Base-by-base conservation (phyloP, 2,329 filamentous ascomycete genomes). In the Amylocarpus encephaloides region DNA sequence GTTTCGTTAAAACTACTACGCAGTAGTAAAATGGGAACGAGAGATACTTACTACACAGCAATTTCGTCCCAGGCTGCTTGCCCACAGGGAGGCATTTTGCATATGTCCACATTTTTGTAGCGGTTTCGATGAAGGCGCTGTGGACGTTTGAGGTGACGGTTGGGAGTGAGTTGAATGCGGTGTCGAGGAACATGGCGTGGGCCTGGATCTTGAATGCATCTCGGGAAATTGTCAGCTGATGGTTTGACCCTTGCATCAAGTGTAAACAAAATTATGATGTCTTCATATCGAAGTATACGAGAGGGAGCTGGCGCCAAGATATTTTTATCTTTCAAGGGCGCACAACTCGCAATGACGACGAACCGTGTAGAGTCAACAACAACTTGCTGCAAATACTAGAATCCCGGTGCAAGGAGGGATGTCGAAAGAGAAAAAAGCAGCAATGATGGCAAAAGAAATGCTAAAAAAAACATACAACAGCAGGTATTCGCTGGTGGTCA, bases 111-210 rank as follows among this genome's bases (percentile, higher is more conserved):
- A 79, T 79, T 70, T 92, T 94, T 70, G 80, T 82, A 7, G 88
- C 90, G 6, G 86, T 83, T 66, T 94, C 88, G 15, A 73, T 62
- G 61, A 96, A 92, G 30, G 82, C 82, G n/a, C 77, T 75, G 61
- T 84, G 79, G 3, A 96, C 71, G 59, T 93, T 95, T n/a, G 70
- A 67, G 4, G 92, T 72, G 11, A 93, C 85, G 0, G 83, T 87
- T 3, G 66, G 59, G 6, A 77, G 65, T 3, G 82, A 79, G 70
- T 97, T 97, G 71, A 92, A 83, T 3, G 75, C 69, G 4, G 86
- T 87, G 66, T 94, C 89, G 60, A 88, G 84, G 66, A 89, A 86
- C 82, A 94, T 91, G 44, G 81, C 73, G 60, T 93, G 86, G 46
- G 90, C 83, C 65, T 95, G 88, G 46, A 93, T 82, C 66, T 90